phyloP scores from a whole-genome alignment of 2,329 filamentous ascomycete species.

The Exophiala spinifera region DNA sequence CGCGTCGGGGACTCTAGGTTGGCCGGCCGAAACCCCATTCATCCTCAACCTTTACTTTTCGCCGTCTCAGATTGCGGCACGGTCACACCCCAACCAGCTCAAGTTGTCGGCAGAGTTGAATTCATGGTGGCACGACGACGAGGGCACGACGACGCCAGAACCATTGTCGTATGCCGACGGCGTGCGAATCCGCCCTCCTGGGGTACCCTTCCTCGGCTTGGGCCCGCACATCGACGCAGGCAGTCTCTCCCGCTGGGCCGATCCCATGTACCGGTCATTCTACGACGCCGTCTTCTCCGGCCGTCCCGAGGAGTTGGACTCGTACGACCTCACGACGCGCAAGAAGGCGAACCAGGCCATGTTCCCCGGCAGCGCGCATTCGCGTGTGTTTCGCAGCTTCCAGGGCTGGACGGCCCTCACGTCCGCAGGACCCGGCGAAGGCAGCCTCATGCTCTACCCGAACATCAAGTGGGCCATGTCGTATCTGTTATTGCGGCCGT shows the following conservation, averaged over 20 bases:
- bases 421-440: conserved; percentile 35
- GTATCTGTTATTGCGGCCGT: conserved; percentile 44
- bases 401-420: conserved; percentile 47
- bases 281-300: conserved; percentile 41
- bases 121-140: conserved; percentile 39
- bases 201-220: conserved; percentile 40
- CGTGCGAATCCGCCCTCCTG: conserved; percentile 39
- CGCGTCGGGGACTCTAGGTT: conserved; percentile 24
- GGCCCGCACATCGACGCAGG: conserved; percentile 47
- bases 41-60: conserved; percentile 42
- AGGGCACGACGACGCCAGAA: conserved; percentile 32
- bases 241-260: conserved; percentile 44
- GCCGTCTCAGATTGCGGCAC: conserved; percentile 39
- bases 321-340: conserved; percentile 38
- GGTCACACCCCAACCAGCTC: conserved; percentile 40
- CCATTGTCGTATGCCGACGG: conserved; percentile 43
- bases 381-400: conserved; percentile 39
- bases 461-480: conserved; percentile 38
- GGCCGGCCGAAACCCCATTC: conserved; percentile 39
- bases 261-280: conserved; percentile 37
- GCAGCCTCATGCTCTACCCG: conserved; percentile 42
- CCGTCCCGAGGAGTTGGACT: conserved; percentile 37
- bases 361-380: conserved; percentile 39
- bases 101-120: conserved; percentile 39
- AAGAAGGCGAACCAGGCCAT: conserved; percentile 31